phyloP scores from a whole-genome alignment of 768 basidiomycete species.

The Trichaptum fuscoviolaceum region DNA sequence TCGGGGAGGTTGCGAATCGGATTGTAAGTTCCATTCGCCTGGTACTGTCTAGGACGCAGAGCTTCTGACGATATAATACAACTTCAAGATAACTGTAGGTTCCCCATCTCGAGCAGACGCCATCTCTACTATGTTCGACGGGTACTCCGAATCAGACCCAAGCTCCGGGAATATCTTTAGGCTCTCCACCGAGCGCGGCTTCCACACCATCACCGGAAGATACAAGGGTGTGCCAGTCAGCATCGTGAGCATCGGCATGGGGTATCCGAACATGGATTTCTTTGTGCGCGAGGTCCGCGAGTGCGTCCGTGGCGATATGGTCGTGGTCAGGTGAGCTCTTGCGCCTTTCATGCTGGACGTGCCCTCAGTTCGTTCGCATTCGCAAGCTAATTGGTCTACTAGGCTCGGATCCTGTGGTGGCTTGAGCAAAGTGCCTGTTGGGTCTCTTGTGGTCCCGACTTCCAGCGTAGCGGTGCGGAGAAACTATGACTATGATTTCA shows the following conservation, averaged over 20 bases:
- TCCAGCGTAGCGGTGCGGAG: conserved; percentile 63
- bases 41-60: conserved; percentile 6
- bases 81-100: conserved; percentile 64
- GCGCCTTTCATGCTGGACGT: conserved; percentile 3
- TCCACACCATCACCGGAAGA: conserved; percentile 64
- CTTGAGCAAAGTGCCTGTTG: conserved; percentile 64
- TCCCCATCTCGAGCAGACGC: conserved; percentile 58
- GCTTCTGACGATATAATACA: not conserved
- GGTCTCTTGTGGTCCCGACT: conserved; percentile 67
- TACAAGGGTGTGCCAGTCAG: conserved; percentile 61
- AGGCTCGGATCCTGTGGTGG: conserved; percentile 83
- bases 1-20: conserved; percentile 77
- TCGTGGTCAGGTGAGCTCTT: conserved; percentile 39
- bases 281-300: conserved; percentile 79
- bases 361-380: not conserved
- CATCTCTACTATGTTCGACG: conserved; percentile 58
- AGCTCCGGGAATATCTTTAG: conserved; percentile 49
- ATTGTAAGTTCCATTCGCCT: conserved; percentile 42
- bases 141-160: conserved; percentile 9
- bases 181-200: conserved; percentile 68
- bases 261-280: conserved; percentile 77
- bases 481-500: conserved; percentile 76
- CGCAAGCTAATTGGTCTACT: conserved; percentile 1
- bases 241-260: conserved; percentile 81
- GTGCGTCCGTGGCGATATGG: conserved; percentile 57